A percentile compares a stretch with the other conserved stretches of the same genome.
These are phyloP conservation scores for Solanum hybrid DNA, from an alignment of 305 asterid genomes.

Conservation along the genomic window DNA sequence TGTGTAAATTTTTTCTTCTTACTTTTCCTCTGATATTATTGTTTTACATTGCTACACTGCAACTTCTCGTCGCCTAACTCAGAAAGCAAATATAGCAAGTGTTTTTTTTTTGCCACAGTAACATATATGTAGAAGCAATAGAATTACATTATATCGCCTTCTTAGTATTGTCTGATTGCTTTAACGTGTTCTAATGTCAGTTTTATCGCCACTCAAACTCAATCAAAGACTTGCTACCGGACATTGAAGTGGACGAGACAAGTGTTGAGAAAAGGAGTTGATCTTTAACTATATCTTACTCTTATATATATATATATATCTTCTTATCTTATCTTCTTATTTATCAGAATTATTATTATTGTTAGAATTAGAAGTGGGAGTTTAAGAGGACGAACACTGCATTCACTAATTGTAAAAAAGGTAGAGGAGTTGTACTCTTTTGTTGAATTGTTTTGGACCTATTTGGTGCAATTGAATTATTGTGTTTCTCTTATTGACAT, in stretches of 20 bases:
- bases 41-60: not conserved
- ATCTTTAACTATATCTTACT: not conserved
- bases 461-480: not conserved
- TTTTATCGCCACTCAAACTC: conserved; percentile 38
- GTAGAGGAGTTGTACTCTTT: not conserved
- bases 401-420: not conserved
- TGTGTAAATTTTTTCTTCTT: not conserved
- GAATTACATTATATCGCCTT: not conserved
- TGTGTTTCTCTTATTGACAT: not conserved
- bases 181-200: conserved; percentile 23
- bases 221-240: conserved; percentile 31
- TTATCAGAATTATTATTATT: too few relatives aligned
- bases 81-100: not conserved
- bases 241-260: conserved; percentile 8
- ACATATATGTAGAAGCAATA: not conserved
- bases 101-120: not conserved
- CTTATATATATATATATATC: not conserved
- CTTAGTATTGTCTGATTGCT: not conserved
- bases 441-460: not conserved
- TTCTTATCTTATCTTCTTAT: too few relatives aligned
- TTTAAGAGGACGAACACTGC: not conserved
- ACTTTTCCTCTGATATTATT: not conserved
- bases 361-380: not conserved
- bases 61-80: not conserved
- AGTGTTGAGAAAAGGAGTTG: conserved; percentile 5